Evolutionary conservation across 2,329 filamentous ascomycete species (phyloP).

Genomic region (Fusarium subtropicale): DNA sequence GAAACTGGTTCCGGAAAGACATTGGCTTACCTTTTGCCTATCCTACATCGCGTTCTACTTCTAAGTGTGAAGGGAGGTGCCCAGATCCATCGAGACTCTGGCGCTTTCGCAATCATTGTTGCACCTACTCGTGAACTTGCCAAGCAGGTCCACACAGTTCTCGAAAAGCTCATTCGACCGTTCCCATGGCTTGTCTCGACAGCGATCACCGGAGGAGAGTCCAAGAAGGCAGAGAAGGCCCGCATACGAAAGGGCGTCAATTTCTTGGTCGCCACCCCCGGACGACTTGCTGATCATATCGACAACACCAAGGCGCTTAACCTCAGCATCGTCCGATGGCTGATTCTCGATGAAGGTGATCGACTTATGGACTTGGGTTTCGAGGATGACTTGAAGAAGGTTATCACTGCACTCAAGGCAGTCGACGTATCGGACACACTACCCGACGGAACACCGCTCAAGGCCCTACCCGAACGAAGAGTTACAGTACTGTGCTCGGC

Average conservation of each 20-base stretch:
- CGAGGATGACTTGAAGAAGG: conserved; percentile 90
- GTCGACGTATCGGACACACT: conserved; percentile 69
- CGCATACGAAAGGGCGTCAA: conserved; percentile 93
- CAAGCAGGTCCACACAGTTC: conserved; percentile 89
- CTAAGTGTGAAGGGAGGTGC: conserved; percentile 70
- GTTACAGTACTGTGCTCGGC: conserved; percentile 94
- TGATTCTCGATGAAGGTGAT: conserved; percentile 96
- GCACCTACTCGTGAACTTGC: conserved; percentile 94
- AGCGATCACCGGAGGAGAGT: conserved; percentile 78
- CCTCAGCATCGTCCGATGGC: conserved; percentile 89
- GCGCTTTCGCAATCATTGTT: conserved; percentile 92
- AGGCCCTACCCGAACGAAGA: conserved; percentile 77
- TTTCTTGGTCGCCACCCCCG: conserved; percentile 94
- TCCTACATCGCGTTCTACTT: conserved; percentile 87
- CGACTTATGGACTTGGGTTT: conserved; percentile 99
- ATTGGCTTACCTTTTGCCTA: conserved; percentile 91
- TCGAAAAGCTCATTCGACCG: conserved; percentile 87
- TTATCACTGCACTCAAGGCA: conserved; percentile 81
- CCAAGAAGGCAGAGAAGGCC: conserved; percentile 87
- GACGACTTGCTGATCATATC: conserved; percentile 89
- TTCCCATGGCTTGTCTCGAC: conserved; percentile 95
- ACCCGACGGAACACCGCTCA: conserved; percentile 67
- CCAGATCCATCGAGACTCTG: conserved; percentile 84
- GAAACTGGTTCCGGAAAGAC: conserved; percentile 99
- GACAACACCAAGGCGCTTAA: conserved; percentile 92